These are phyloP conservation scores for Fraxinus cuspidata DNA, from an alignment of 257 asterid species.

Conservation along the genomic window DNA sequence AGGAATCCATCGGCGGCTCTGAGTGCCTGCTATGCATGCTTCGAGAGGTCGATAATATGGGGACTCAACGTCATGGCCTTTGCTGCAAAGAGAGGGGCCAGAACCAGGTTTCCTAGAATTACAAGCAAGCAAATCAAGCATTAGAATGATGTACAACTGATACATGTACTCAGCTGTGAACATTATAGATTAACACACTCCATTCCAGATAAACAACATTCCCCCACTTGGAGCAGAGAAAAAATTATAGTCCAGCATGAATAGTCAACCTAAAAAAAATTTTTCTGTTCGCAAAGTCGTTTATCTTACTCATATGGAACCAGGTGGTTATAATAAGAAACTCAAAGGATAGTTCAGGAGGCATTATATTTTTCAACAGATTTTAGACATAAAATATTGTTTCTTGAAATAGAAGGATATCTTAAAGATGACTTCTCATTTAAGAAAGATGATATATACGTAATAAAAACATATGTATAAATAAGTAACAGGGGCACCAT, in stretches of 20 bases:
- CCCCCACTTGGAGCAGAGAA: background rate
- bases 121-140: slow-evolving; percentile 24
- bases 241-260: background rate
- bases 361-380: background rate
- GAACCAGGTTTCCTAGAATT: slow-evolving; percentile 73
- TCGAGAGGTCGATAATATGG: slow-evolving; percentile 91
- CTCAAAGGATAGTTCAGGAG: background rate
- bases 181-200: background rate
- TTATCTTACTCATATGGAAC: background rate
- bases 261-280: background rate
- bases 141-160: slow-evolving; percentile 17
- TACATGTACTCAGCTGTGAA: slow-evolving; percentile 15
- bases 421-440: background rate
- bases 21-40: slow-evolving; percentile 86
- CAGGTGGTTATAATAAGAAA: background rate
- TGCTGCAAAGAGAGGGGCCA: slow-evolving; percentile 68
- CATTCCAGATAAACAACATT: background rate
- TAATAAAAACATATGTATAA: background rate
- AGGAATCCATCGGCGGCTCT: slow-evolving; percentile 85
- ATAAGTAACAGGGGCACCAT: background rate
- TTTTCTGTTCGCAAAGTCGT: background rate
- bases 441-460: background rate
- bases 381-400: background rate
- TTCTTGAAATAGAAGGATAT: background rate
- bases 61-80: slow-evolving; percentile 74